phyloP scores from a whole-genome alignment of 2,329 filamentous ascomycete genomes.

The Aspergillus felis region DNA sequence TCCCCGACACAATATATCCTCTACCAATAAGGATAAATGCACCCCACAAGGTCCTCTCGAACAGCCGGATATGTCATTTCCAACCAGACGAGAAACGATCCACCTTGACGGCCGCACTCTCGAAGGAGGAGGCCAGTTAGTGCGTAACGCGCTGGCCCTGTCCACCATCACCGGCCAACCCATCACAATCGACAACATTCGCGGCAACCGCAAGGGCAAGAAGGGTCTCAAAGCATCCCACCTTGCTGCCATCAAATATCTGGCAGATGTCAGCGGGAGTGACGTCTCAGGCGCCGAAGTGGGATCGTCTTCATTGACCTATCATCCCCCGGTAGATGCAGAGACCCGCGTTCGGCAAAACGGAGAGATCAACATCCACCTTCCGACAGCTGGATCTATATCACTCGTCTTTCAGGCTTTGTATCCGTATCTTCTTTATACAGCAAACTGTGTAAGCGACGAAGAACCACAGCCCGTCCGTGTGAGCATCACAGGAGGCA shows the following conservation, averaged over 20 bases:
- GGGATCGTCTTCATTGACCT: slow-evolving; percentile 33
- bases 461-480: slow-evolving; percentile 19
- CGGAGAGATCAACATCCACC: slow-evolving; percentile 38
- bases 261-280: slow-evolving; percentile 49
- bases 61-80: not conserved
- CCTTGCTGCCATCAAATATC: slow-evolving; percentile 51
- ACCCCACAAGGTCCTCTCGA: not conserved
- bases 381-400: slow-evolving; percentile 51
- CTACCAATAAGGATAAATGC: too few relatives aligned
- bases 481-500: slow-evolving; percentile 53
- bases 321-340: slow-evolving; percentile 24
- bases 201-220: slow-evolving; percentile 48
- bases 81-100: slow-evolving; percentile 14
- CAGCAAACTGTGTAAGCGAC: slow-evolving; percentile 13
- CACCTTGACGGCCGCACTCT: slow-evolving; percentile 54
- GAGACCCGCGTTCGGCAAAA: slow-evolving; percentile 14
- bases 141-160: slow-evolving; percentile 54
- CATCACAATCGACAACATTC: slow-evolving; percentile 51
- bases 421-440: slow-evolving; percentile 55
- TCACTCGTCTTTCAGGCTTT: slow-evolving; percentile 57
- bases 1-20: too few relatives aligned
- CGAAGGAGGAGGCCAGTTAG: slow-evolving; percentile 60
- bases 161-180: slow-evolving; percentile 51
- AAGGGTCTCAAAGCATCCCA: slow-evolving; percentile 57
- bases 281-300: slow-evolving; percentile 31